A percentile compares a stretch with the other conserved stretches of the same genome.
phyloP scores from a whole-genome alignment of 352 stramenopile species.

The Nothophytophthora sp. region DNA sequence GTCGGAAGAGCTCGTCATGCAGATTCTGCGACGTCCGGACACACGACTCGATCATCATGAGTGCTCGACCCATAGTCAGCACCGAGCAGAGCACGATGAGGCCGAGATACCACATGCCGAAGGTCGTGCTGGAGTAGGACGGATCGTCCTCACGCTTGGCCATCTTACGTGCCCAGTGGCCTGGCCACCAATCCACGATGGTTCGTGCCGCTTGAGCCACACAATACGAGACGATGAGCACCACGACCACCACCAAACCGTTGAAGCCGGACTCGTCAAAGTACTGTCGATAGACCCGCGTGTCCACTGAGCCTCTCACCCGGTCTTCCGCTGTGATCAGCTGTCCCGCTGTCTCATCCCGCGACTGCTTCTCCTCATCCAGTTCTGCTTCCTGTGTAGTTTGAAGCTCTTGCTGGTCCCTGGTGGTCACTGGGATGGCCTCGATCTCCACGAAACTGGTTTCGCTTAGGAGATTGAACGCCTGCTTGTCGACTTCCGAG shows the following conservation, averaged over 20 bases:
- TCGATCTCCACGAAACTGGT: too few relatives aligned
- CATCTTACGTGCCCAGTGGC: conserved; percentile 7
- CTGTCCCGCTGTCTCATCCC: background rate
- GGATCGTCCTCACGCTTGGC: background rate
- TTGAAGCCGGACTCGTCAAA: conserved; percentile 18
- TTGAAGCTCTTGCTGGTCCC: conserved; percentile 26
- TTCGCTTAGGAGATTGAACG: too few relatives aligned
- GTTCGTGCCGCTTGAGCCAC: background rate
- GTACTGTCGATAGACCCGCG: conserved; percentile 20
- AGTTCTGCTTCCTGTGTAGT: background rate
- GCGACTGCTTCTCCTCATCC: background rate
- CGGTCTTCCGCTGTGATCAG: conserved; percentile 20
- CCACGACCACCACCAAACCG: conserved; percentile 3
- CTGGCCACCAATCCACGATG: conserved; percentile 8
- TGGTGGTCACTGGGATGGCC: too few relatives aligned
- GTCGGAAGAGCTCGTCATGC: conserved; percentile 34
- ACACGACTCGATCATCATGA: conserved; percentile 33
- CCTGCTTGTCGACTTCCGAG: too few relatives aligned
- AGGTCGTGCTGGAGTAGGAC: conserved; percentile 25
- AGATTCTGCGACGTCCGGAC: conserved; percentile 26
- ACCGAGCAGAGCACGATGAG: conserved; percentile 23
- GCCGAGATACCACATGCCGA: conserved; percentile 30
- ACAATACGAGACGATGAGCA: background rate
- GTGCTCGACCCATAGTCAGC: conserved; percentile 14
- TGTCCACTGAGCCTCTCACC: conserved; percentile 18